Evolutionary conservation across 352 stramenopile genomes (phyloP).

Genomic region (Phytopythium helicoides): DNA sequence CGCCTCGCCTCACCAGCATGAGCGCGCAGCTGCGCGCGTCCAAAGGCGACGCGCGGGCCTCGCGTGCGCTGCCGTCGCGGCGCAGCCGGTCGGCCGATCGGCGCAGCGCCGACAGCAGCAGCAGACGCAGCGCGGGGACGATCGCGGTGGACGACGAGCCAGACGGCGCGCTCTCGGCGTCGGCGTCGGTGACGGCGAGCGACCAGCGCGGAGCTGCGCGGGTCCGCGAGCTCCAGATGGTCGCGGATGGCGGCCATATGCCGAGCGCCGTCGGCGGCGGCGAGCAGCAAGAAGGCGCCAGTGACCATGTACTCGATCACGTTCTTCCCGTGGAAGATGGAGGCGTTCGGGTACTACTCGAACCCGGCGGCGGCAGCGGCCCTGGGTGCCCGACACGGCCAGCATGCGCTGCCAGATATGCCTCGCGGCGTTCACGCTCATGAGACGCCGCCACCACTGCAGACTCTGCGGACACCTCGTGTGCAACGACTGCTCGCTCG

Average conservation of each 20-base stretch:
- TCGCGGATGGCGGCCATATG: conserved; percentile 1
- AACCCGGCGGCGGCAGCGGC: conserved; percentile 62
- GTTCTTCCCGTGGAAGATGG: conserved; percentile 79
- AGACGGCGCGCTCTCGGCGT: too few relatives aligned
- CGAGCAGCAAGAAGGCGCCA: conserved; percentile 12
- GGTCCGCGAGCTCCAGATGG: background rate
- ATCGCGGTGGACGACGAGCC: conserved; percentile 5
- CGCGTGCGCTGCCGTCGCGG: background rate
- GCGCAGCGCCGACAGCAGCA: background rate
- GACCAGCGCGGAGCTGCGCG: background rate
- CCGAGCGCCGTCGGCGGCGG: too few relatives aligned
- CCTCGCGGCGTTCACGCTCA: conserved; percentile 47
- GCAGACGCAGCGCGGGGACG: background rate
- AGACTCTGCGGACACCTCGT: conserved; percentile 69
- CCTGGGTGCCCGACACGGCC: conserved; percentile 68
- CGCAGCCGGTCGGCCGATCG: background rate
- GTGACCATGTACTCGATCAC: conserved; percentile 67
- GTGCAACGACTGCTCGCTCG: conserved; percentile 64
- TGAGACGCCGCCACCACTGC: conserved; percentile 83
- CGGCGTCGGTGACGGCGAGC: background rate
- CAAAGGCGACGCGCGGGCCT: background rate
- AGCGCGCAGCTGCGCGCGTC: background rate
- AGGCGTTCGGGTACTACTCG: conserved; percentile 63
- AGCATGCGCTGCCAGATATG: conserved; percentile 68
- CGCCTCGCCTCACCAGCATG: too few relatives aligned